These are phyloP conservation scores for Aureobasidium leucospermi DNA, from an alignment of 2,329 filamentous ascomycete genomes.

Conservation along the genomic window DNA sequence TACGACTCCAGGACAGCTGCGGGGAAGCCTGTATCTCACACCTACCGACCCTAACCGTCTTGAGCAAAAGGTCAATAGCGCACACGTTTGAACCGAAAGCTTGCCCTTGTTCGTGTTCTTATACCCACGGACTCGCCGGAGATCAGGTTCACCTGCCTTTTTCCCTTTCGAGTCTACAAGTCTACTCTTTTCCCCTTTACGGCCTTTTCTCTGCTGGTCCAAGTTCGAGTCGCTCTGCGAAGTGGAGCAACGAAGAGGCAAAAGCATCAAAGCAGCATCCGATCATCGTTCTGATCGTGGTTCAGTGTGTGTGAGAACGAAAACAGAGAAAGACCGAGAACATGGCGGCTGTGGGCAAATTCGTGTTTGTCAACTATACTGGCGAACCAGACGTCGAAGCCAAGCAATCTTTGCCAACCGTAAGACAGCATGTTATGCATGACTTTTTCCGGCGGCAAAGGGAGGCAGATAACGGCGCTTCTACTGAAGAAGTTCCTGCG, in stretches of 20 bases:
- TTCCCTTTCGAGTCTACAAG: conserved; percentile 9
- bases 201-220: background rate
- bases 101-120: background rate
- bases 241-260: conserved; percentile 9
- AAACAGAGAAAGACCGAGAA: conserved; percentile 4
- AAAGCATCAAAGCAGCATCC: conserved; percentile 3
- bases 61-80: no score
- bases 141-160: conserved; percentile 7
- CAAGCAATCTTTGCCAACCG: conserved; percentile 12
- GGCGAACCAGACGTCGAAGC: conserved; percentile 11
- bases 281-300: conserved; percentile 1
- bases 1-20: background rate
- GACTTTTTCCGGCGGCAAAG: conserved; percentile 12
- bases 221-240: background rate
- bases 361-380: conserved; percentile 12
- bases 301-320: background rate
- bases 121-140: conserved; percentile 13
- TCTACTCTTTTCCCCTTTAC: conserved; percentile 13
- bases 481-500: conserved; percentile 1
- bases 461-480: conserved; percentile 10
- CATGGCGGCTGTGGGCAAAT: conserved; percentile 12
- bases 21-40: background rate
- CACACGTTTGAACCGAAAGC: background rate
- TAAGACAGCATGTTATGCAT: conserved; percentile 14
- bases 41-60: no score